Conservation (phyloP, 176 grass and related monocot species). For the Oryza glaberrima region DNA sequence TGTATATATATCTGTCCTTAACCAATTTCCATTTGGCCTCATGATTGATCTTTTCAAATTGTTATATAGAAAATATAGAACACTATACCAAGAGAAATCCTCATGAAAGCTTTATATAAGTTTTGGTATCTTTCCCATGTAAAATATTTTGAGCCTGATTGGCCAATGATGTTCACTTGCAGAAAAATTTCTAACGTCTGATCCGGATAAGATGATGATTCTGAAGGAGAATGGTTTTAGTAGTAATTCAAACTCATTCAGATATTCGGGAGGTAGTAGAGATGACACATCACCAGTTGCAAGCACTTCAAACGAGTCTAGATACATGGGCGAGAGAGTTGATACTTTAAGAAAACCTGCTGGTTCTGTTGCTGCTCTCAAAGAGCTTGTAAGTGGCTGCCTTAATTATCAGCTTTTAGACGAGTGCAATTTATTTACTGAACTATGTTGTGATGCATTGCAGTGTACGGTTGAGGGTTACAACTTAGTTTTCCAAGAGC, state of each 20-base stretch:
- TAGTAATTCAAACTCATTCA: conserved; percentile 54
- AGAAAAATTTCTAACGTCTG: conserved; percentile 80
- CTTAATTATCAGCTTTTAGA: conserved; percentile 16
- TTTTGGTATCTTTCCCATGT: not conserved
- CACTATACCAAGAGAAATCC: not conserved
- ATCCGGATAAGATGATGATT: conserved; percentile 51
- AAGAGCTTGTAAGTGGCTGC: conserved; percentile 69
- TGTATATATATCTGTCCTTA: conserved; percentile 1
- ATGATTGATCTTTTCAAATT: not conserved
- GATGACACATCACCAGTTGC: conserved; percentile 55
- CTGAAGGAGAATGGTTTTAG: conserved; percentile 61
- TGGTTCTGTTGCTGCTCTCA: conserved; percentile 66
- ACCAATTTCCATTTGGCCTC: not conserved
- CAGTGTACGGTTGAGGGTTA: conserved; percentile 76
- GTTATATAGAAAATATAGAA: conserved; percentile 1
- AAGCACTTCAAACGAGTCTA: conserved; percentile 68
- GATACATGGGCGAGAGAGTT: conserved; percentile 52
- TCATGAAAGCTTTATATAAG: not conserved
- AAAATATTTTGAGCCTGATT: conserved; percentile 33
- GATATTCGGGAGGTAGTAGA: conserved; percentile 46
- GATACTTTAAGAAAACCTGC: conserved; percentile 40
- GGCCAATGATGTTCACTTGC: conserved; percentile 43
- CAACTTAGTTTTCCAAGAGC: conserved; percentile 66
- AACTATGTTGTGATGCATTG: conserved; percentile 36
- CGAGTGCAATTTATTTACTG: conserved; percentile 23